Conservation (phyloP, 1,139 yeast genomes). For the Diutina mesorugosa region DNA sequence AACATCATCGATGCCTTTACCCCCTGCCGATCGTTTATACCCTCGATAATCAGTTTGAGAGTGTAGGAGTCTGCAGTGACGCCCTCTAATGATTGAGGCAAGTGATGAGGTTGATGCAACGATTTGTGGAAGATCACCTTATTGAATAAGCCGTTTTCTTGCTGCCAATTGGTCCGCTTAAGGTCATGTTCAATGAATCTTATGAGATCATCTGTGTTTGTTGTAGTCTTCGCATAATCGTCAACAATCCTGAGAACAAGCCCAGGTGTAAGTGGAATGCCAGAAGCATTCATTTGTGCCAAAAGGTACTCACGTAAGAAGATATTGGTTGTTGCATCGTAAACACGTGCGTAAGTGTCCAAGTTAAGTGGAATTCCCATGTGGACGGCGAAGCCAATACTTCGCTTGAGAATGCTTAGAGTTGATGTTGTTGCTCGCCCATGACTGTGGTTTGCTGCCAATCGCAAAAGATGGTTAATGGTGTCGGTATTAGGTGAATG, state of each 20-base stretch:
- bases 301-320: conserved; percentile 25
- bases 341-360: conserved; percentile 24
- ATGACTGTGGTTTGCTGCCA: conserved; percentile 19
- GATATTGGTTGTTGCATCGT: conserved; percentile 24
- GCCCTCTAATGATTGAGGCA: background rate
- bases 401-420: conserved; percentile 20
- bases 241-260: conserved; percentile 18
- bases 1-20: background rate
- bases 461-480: conserved; percentile 22
- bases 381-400: conserved; percentile 15
- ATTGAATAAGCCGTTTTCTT: conserved; percentile 8
- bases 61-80: background rate
- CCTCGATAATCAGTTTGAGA: background rate
- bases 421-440: conserved; percentile 23
- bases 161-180: conserved; percentile 16
- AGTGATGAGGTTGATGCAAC: background rate
- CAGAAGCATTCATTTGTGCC: conserved; percentile 11
- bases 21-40: background rate
- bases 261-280: background rate
- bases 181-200: conserved; percentile 24
- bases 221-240: conserved; percentile 22
- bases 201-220: conserved; percentile 14
- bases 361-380: conserved; percentile 12
- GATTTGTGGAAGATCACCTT: background rate
- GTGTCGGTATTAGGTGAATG: conserved; percentile 28